Conservation (phyloP, 495 filamentous ascomycete species). For the Aspergillus saccharolyticus region DNA sequence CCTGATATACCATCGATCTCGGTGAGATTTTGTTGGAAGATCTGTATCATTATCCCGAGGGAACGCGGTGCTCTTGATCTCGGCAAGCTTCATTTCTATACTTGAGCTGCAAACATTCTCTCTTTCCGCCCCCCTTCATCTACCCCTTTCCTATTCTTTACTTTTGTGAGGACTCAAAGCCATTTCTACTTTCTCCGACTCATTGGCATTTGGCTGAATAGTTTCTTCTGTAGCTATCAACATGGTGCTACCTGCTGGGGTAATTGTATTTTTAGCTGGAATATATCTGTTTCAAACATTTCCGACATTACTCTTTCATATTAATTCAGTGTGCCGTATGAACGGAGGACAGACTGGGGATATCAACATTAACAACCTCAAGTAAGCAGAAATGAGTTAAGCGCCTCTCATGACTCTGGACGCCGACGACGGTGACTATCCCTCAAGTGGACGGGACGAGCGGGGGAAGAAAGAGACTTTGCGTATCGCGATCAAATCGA, state of each 20-base stretch:
- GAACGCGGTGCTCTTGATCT: background rate
- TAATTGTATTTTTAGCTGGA: background rate
- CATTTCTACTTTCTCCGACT: background rate
- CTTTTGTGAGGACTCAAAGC: background rate
- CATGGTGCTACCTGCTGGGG: background rate
- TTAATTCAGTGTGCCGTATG: too few relatives aligned
- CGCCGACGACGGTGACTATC: too few relatives aligned
- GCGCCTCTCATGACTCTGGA: too few relatives aligned
- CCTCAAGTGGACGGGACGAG: too few relatives aligned
- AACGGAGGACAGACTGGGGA: too few relatives aligned
- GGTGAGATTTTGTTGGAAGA: constrained; percentile 13
- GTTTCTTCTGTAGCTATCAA: background rate
- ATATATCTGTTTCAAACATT: background rate
- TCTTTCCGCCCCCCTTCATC: background rate
- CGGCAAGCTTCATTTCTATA: background rate
- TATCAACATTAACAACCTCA: too few relatives aligned
- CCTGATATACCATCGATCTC: constrained; percentile 35
- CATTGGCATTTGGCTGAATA: background rate
- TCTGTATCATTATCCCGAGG: too few relatives aligned
- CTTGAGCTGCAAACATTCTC: background rate
- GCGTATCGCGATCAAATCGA: too few relatives aligned
- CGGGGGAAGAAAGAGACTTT: too few relatives aligned
- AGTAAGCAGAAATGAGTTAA: too few relatives aligned
- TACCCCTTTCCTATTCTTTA: too few relatives aligned
- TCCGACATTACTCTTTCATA: background rate